These are phyloP conservation scores for Agapanthus africanus DNA, from an alignment of 106 monocot species.

Conservation along the genomic window DNA sequence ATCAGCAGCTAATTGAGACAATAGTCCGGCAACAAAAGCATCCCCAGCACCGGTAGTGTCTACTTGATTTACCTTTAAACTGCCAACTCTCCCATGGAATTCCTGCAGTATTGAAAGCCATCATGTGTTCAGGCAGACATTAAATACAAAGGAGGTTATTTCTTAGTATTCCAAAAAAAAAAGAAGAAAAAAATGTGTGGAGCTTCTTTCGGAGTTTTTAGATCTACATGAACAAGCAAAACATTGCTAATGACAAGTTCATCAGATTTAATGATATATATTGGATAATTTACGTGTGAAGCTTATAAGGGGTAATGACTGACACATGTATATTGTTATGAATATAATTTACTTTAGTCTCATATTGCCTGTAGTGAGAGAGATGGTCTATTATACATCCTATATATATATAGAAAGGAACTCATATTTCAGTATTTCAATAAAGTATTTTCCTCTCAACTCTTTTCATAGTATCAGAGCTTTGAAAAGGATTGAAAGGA, in stretches of 20 bases:
- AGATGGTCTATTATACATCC: no score
- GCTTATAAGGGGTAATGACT: not conserved
- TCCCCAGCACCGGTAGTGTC: constrained; percentile 98
- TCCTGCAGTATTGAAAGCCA: constrained; percentile 30
- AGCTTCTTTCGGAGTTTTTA: not conserved
- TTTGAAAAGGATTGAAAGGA: no score
- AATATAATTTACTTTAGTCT: no score
- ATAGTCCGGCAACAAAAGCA: constrained; percentile 95
- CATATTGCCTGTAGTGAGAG: no score
- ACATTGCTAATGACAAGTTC: not conserved
- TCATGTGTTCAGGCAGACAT: not conserved
- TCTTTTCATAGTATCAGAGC: no score
- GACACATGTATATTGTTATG: not conserved
- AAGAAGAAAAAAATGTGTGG: no score
- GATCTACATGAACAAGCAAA: not conserved
- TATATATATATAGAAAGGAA: no score
- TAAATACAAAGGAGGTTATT: not conserved
- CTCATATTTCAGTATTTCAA: no score
- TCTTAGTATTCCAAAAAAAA: not conserved
- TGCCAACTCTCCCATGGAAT: constrained; percentile 70
- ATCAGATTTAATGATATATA: not conserved
- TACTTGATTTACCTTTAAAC: constrained; percentile 65
- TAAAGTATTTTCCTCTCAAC: no score
- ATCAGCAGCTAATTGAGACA: constrained; percentile 66
- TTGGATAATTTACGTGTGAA: not conserved